Base-by-base conservation (phyloP, 305 asterid species). In the Ajuga reptans region DNA sequence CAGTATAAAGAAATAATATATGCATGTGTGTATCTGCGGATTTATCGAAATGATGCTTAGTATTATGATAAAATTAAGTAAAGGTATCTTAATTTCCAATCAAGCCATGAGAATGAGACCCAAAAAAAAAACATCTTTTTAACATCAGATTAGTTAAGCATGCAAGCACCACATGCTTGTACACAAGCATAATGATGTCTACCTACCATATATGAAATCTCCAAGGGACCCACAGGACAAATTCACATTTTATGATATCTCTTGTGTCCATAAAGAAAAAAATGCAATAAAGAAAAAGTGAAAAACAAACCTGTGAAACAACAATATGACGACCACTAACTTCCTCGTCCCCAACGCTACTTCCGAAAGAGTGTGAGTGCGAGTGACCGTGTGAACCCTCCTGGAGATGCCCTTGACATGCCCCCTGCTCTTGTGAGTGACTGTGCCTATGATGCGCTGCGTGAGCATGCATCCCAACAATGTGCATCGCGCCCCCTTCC, bases 381-480 rank as follows among this genome's bases (percentile, higher is more conserved):
- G 85, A 78, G 80, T 89, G 96, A 43, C 85, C 79, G 4, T 86
- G 84, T 1, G 78, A 69, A 69, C 86, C 84, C 67, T 67, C 85
- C 33, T 27, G 71, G 4, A 10, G 15, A 16, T 55, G 73, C 51
- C 89, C 82, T 59, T 83, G 64, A 50, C 97, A 88, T 0, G 82
- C 86, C 36, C 92, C 96, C 1, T 77, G 80, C 72, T 83, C 96
- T 55, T 88, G 91, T 1, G 91, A 52, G 61, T 92, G 97, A 76
- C 76, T 88, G 63, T 92, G 97, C 18, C 96, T 75, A 54, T 92
- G 97, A 72, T 92, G 95, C 3, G 96, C 95, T 0, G 83, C 95
- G 8, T 90, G 98, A 0, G 95, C 97, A 68, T 79, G 92, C 85
- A 90, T 92, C 69, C 97, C 98, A 0, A 92, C 97, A 42, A 92